Base-by-base conservation (phyloP, 306 rosid species). In the Gastrolobium villosum region DNA sequence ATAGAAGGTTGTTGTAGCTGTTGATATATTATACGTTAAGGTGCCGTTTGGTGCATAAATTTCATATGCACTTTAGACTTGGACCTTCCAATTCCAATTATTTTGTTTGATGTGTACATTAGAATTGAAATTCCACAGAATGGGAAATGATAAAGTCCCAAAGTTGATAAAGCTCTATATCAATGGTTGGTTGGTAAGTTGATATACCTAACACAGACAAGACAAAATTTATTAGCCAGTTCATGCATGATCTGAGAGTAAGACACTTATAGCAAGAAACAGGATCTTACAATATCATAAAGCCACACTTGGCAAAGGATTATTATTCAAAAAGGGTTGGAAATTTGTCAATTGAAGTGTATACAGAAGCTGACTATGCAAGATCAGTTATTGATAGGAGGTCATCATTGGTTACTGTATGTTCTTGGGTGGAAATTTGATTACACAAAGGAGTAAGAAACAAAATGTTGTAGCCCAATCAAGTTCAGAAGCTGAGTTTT, bases 1-100 rank as follows among this genome's bases (percentile, higher is more conserved):
- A 56, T 40, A 11, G 54, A 31, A 72, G 11, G 66, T 11, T 54
- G 52, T 56, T 7, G 50, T 37, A 70, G 64, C 41, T 26, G 37
- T 36, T 52, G 64, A 70, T 20, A 70, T 10, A 56, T 72, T 30
- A 56, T 28, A 7, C 15, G 15, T 15, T 53, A 20, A 53, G 59
- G n/a, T 48, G 53, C 15, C 15, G 53, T 10, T 48, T 48, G 53
- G 20, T 48, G 53, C 53, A 43, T 43, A 10, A 53, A 28, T 20
- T 20, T 20, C 0, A 20, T 1, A 20, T 20, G 26, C 26, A 20
- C 26, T 20, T 20, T 1, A 20, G 26, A 20, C 0, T 0, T 20
- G 26, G 26, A 20, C 26, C 26, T 20, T 20, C 26, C 26, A 20
- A 20, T 20, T 20, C 26, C 26, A 20, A 20, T 20, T 20, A 20